Percentiles rank a stretch among this genome's conserved stretches.
phyloP scores from a whole-genome alignment of 1,139 yeast species.

The Pneumocystis murina region DNA sequence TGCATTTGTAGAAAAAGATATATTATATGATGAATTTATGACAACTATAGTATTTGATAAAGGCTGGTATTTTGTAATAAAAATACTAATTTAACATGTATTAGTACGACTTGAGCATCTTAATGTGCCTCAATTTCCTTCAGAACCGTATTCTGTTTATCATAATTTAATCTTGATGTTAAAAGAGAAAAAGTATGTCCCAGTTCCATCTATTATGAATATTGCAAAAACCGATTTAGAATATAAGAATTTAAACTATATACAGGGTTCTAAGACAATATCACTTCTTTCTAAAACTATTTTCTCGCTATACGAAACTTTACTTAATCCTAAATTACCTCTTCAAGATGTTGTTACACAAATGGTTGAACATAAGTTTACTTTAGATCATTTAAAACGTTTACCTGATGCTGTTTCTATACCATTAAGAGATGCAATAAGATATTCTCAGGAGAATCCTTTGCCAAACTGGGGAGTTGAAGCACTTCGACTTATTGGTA shows the following conservation, averaged over 20 bases:
- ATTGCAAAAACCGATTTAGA: neutral
- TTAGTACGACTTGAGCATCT: constrained; percentile 7
- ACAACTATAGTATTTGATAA: neutral
- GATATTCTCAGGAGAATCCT: constrained; percentile 42
- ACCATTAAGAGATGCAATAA: constrained; percentile 37
- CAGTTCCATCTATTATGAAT: constrained; percentile 6
- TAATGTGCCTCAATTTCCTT: constrained; percentile 6
- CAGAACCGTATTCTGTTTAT: constrained; percentile 1
- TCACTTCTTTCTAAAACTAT: neutral
- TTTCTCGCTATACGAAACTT: neutral
- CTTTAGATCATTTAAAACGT: constrained; percentile 25
- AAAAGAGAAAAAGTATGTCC: constrained; percentile 6
- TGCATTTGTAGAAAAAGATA: constrained; percentile 32
- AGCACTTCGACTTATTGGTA: constrained; percentile 45
- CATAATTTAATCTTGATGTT: constrained; percentile 4
- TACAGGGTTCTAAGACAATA: neutral
- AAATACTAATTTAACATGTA: constrained; percentile 3
- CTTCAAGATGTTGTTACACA: constrained; percentile 1
- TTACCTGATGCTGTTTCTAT: constrained; percentile 58
- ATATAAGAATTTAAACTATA: neutral
- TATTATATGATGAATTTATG: constrained; percentile 6
- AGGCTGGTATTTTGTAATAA: neutral
- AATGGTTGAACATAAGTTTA: neutral
- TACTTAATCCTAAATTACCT: neutral
- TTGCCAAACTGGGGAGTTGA: constrained; percentile 23